Percentiles rank a stretch among this genome's conserved stretches.
Conservation (phyloP, 257 asterid genomes). For the Fraxinus excelsior region DNA sequence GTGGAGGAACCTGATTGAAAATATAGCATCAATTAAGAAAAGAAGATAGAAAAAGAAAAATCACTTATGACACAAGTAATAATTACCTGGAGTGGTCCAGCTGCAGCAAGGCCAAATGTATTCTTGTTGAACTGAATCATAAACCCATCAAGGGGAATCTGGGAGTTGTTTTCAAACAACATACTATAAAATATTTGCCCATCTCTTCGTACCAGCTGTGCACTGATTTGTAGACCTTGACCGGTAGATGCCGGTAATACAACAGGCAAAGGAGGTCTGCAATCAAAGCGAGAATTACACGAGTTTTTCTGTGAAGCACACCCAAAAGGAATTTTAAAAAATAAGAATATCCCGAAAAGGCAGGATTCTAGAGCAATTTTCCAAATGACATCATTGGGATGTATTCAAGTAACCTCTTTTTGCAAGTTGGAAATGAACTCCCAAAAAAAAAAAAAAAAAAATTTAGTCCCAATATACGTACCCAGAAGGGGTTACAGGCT, state of each 20-base stretch:
- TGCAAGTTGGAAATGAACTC: not conserved
- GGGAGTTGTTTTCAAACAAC: conserved; percentile 87
- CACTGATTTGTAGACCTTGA: conserved; percentile 97
- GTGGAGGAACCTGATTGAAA: conserved; percentile 67
- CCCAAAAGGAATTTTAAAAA: not conserved
- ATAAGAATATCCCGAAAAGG: not conserved
- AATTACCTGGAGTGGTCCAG: conserved; percentile 85
- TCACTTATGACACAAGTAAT: not conserved
- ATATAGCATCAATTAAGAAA: conserved; percentile 19
- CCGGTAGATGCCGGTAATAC: conserved; percentile 70
- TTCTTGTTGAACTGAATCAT: conserved; percentile 99
- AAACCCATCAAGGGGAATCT: conserved; percentile 85
- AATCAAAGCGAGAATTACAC: conserved; percentile 29
- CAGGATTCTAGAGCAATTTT: conserved; percentile 12
- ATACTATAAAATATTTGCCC: conserved; percentile 91
- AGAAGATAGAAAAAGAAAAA: not conserved
- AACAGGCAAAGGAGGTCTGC: conserved; percentile 89
- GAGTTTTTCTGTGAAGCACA: conserved; percentile 17
- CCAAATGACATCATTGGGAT: not conserved
- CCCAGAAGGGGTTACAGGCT: conserved; percentile 65
- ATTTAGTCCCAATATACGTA: conserved; percentile 28
- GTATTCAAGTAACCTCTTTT: not conserved
- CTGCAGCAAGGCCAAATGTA: conserved; percentile 94
- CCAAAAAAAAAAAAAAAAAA: not conserved
- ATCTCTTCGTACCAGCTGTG: conserved; percentile 80